phyloP scores from a whole-genome alignment of 148 eudicot genomes.

The Amaranthus palmeri region DNA sequence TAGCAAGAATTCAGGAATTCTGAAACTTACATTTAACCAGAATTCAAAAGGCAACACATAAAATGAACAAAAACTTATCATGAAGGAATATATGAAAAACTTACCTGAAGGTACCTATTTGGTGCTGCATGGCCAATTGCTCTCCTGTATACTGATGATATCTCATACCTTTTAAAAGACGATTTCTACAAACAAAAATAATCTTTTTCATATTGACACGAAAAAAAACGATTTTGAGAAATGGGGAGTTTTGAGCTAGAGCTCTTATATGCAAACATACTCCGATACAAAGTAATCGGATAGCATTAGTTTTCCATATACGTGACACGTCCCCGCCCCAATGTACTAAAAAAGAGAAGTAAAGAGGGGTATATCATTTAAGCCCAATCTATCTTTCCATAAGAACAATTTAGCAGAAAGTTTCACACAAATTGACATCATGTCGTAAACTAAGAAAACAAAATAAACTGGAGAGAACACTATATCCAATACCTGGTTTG shows the following conservation, averaged over 20 bases:
- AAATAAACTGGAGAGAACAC: not conserved
- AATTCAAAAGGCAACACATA: not conserved
- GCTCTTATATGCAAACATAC: not conserved
- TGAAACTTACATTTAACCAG: not conserved
- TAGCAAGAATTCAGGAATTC: not conserved
- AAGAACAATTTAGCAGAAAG: not conserved
- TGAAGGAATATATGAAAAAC: slow-evolving; percentile 11
- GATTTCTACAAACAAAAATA: slow-evolving; percentile 46
- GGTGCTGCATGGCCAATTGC: slow-evolving; percentile 92
- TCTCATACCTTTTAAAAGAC: slow-evolving; percentile 80
- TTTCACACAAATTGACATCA: not conserved
- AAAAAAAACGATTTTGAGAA: not conserved
- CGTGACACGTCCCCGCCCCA: too few relatives aligned
- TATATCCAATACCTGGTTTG: slow-evolving; percentile 56
- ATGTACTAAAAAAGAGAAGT: not conserved
- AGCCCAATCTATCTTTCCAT: not conserved
- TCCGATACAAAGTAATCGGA: not conserved
- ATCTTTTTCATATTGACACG: not conserved
- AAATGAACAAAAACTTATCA: not conserved
- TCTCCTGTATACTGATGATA: slow-evolving; percentile 81
- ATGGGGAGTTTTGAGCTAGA: not conserved
- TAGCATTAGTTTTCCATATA: not conserved
- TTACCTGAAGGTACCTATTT: slow-evolving; percentile 85
- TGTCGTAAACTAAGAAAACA: not conserved
- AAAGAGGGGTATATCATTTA: not conserved